Evolutionary conservation across 140 eudicot species (phyloP).

Genomic region (Bidens hawaiensis): DNA sequence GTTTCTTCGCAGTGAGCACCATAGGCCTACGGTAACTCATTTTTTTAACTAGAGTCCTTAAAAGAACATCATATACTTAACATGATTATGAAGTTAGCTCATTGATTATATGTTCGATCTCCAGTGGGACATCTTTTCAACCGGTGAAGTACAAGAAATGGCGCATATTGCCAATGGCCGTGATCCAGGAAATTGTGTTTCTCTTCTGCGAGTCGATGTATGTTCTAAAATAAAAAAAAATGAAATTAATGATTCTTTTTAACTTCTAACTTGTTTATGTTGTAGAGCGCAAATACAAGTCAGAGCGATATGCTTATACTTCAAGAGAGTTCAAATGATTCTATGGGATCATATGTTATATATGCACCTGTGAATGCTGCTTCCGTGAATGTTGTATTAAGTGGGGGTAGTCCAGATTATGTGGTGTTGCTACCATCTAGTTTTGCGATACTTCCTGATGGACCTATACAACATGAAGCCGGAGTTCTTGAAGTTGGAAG

Average conservation of each 20-base stretch:
- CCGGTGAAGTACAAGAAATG: slow-evolving; percentile 95
- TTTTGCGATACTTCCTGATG: slow-evolving; percentile 91
- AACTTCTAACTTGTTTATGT: neutral
- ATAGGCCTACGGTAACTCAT: slow-evolving; percentile 67
- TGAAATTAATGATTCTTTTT: neutral
- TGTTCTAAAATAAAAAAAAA: slow-evolving; percentile 27
- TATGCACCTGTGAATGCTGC: slow-evolving; percentile 83
- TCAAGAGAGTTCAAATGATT: slow-evolving; percentile 81
- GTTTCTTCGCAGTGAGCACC: slow-evolving; percentile 73
- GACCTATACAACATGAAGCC: slow-evolving; percentile 35
- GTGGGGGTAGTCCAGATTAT: slow-evolving; percentile 86
- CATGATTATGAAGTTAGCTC: neutral
- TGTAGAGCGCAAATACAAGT: slow-evolving; percentile 82
- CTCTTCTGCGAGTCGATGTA: slow-evolving; percentile 83
- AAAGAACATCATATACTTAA: neutral
- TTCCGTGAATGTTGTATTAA: slow-evolving; percentile 73
- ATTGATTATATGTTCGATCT: neutral
- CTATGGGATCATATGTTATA: no score
- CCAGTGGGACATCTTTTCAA: slow-evolving; percentile 97
- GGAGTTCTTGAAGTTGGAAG: slow-evolving; percentile 43
- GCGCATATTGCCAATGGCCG: slow-evolving; percentile 93
- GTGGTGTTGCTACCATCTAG: slow-evolving; percentile 92
- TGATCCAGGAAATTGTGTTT: slow-evolving; percentile 86
- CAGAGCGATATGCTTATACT: slow-evolving; percentile 92
- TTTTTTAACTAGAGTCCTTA: neutral